Conservation (phyloP, 805 yeast genomes). For the Ogataea trehalophila region DNA sequence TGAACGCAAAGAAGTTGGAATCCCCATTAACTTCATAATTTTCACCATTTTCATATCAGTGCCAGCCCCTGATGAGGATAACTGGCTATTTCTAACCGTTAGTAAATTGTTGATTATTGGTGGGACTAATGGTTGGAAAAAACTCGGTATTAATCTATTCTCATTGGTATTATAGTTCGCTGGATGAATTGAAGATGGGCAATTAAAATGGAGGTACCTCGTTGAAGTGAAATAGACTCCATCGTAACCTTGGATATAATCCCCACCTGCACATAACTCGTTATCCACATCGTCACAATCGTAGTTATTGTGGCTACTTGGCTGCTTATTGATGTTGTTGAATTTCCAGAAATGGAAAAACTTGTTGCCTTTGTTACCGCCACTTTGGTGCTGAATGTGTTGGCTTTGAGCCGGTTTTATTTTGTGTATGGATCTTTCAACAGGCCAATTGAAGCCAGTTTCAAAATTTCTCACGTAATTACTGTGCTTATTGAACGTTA, state of each 20-base stretch:
- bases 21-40: too few relatives aligned
- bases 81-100: neutral
- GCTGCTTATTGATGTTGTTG: too few relatives aligned
- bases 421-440: slow-evolving; percentile 6
- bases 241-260: slow-evolving; percentile 4
- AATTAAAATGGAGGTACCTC: slow-evolving; percentile 10
- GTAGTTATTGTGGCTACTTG: neutral
- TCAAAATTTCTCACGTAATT: slow-evolving; percentile 7
- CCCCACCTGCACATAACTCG: slow-evolving; percentile 12
- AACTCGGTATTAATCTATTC: slow-evolving; percentile 13
- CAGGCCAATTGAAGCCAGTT: slow-evolving; percentile 18
- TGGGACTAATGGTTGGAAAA: slow-evolving; percentile 10
- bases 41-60: too few relatives aligned
- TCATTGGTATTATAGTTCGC: neutral
- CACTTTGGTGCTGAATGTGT: neutral
- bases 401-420: neutral
- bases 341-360: slow-evolving; percentile 2
- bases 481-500: slow-evolving; percentile 9
- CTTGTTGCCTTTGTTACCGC: neutral
- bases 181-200: neutral
- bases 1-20: too few relatives aligned
- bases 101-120: slow-evolving; percentile 7
- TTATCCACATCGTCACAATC: neutral
- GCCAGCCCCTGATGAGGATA: too few relatives aligned
- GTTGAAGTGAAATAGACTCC: slow-evolving; percentile 18